A percentile compares a stretch with the other conserved stretches of the same genome.
Evolutionary conservation across 805 yeast genomes (phyloP).

Genomic region (Wickerhamomyces silvicola): DNA sequence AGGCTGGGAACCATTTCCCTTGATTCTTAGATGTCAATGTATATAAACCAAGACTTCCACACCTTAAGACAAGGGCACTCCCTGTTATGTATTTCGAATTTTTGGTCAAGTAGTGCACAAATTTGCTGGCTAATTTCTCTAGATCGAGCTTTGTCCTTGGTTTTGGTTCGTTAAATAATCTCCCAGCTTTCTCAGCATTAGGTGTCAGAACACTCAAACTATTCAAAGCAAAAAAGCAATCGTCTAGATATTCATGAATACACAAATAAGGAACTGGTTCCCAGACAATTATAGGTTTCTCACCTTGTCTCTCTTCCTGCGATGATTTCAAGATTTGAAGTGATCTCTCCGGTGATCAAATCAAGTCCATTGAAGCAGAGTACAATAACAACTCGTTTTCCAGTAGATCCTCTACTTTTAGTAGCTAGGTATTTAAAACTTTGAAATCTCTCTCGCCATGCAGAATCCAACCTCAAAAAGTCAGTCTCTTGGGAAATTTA

Average conservation of each 20-base stretch:
- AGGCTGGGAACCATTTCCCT: slow-evolving; percentile 60
- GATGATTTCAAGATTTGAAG: slow-evolving; percentile 36
- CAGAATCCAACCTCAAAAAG: slow-evolving; percentile 78
- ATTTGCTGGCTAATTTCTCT: slow-evolving; percentile 36
- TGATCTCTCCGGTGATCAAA: slow-evolving; percentile 67
- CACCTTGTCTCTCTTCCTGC: slow-evolving; percentile 5
- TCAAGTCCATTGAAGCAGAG: slow-evolving; percentile 55
- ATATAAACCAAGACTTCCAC: slow-evolving; percentile 70
- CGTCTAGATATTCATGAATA: slow-evolving; percentile 38
- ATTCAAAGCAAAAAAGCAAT: slow-evolving; percentile 31
- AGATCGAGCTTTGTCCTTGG: slow-evolving; percentile 37
- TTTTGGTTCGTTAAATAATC: slow-evolving; percentile 41
- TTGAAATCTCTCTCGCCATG: slow-evolving; percentile 61
- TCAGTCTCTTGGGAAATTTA: slow-evolving; percentile 42
- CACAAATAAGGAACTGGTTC: slow-evolving; percentile 87
- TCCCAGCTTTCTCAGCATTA: slow-evolving; percentile 77
- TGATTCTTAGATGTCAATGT: slow-evolving; percentile 28
- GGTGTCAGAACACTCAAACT: slow-evolving; percentile 67
- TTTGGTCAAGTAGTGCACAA: slow-evolving; percentile 34
- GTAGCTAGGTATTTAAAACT: slow-evolving; percentile 56
- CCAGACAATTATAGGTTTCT: slow-evolving; percentile 50
- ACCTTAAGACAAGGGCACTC: slow-evolving; percentile 57
- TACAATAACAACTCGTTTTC: slow-evolving; percentile 44
- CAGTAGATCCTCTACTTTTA: no score
- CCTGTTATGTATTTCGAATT: slow-evolving; percentile 22